These are phyloP conservation scores for Pythium plurisporium DNA, from an alignment of 352 stramenopile species.

Conservation along the genomic window DNA sequence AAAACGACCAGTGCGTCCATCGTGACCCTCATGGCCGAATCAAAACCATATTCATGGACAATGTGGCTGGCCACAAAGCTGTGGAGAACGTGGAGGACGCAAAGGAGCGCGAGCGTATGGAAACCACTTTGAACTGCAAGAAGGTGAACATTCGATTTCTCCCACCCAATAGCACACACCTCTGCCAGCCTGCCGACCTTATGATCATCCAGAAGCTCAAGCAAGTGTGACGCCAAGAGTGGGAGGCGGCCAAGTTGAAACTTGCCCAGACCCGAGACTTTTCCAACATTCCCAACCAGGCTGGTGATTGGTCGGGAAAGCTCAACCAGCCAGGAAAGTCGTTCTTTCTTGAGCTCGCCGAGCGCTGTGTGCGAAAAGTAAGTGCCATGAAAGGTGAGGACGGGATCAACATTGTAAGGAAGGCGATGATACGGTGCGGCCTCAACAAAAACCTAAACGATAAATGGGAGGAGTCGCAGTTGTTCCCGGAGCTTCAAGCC, in stretches of 20 bases:
- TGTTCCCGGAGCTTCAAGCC: neutral
- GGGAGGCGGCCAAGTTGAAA: neutral
- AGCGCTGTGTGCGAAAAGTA: neutral
- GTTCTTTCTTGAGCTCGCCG: conserved; percentile 1
- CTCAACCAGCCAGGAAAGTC: neutral
- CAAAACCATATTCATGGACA: conserved; percentile 1
- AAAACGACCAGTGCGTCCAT: conserved; percentile 7
- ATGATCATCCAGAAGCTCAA: conserved; percentile 3
- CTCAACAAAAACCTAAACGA: neutral
- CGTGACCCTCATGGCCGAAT: conserved; percentile 2
- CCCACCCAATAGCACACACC: neutral
- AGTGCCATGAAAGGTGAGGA: neutral
- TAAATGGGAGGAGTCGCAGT: neutral
- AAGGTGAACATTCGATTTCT: neutral
- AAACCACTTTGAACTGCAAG: neutral
- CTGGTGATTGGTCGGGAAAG: neutral
- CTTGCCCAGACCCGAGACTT: neutral
- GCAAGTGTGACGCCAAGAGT: neutral
- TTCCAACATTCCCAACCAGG: neutral
- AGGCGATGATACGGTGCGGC: neutral
- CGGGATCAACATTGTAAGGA: neutral
- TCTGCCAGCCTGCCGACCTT: conserved; percentile 1
- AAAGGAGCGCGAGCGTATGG: neutral
- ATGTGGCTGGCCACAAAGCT: neutral
- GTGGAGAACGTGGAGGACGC: neutral